Conservation (phyloP, 73 alveolate species). For the Tetrahymena thermophila region DNA sequence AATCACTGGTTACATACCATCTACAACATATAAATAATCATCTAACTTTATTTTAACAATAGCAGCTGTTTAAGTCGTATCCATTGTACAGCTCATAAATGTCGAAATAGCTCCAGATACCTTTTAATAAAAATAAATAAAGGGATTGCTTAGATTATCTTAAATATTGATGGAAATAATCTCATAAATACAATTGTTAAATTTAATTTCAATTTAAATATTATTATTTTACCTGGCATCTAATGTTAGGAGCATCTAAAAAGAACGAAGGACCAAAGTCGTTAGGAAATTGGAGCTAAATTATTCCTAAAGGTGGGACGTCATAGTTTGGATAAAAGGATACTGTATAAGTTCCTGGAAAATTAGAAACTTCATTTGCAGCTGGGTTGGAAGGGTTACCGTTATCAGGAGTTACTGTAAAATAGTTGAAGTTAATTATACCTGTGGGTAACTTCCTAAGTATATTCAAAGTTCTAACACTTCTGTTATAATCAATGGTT, state of each 20-base stretch:
- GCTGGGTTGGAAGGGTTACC: slow-evolving; percentile 31
- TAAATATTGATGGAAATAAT: neutral
- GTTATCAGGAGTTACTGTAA: slow-evolving; percentile 34
- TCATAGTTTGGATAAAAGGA: slow-evolving; percentile 23
- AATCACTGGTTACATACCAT: slow-evolving; percentile 40
- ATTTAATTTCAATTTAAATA: neutral
- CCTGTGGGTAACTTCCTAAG: slow-evolving; percentile 11
- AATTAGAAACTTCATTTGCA: neutral
- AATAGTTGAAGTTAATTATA: slow-evolving; percentile 17
- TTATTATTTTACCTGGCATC: neutral
- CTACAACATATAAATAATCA: slow-evolving; percentile 18
- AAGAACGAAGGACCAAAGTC: neutral
- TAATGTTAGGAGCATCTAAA: neutral
- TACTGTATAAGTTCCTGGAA: slow-evolving; percentile 30
- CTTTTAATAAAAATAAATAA: neutral
- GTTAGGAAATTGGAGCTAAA: slow-evolving; percentile 6
- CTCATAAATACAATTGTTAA: neutral
- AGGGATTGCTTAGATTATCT: neutral
- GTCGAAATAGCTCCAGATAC: slow-evolving; percentile 25
- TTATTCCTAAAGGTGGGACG: slow-evolving; percentile 14
- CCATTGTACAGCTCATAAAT: neutral
- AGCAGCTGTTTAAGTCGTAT: neutral
- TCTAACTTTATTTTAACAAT: slow-evolving; percentile 2
- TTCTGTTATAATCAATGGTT: slow-evolving; percentile 7
- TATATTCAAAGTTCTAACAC: slow-evolving; percentile 7